Conservation (phyloP, 2,329 filamentous ascomycete species). For the Nemania bipapillata region DNA sequence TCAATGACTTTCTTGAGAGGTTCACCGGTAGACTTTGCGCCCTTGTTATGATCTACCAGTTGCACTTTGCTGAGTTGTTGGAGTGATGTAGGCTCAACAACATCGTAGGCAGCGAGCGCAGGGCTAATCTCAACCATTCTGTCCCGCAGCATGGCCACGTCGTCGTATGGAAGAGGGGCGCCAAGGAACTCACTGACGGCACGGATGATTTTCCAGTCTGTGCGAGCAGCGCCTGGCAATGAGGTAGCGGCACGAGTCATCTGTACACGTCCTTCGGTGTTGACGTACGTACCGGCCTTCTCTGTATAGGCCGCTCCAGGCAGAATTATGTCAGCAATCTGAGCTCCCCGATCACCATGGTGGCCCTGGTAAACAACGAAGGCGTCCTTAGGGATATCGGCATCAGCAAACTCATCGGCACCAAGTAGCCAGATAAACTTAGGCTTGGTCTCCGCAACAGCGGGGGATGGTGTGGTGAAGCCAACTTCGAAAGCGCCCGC, state of each 20-base stretch:
- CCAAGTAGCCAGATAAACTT: slow-evolving; percentile 98
- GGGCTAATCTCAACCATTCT: slow-evolving; percentile 96
- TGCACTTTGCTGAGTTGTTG: slow-evolving; percentile 87
- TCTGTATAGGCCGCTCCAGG: slow-evolving; percentile 96
- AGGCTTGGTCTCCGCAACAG: slow-evolving; percentile 83
- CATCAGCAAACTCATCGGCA: slow-evolving; percentile 86
- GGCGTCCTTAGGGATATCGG: slow-evolving; percentile 91
- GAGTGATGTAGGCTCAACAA: slow-evolving; percentile 83
- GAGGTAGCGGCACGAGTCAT: slow-evolving; percentile 90
- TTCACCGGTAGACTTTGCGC: slow-evolving; percentile 74
- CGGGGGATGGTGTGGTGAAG: slow-evolving; percentile 85
- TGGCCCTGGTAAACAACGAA: slow-evolving; percentile 99
- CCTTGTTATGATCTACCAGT: slow-evolving; percentile 96
- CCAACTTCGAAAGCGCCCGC: slow-evolving; percentile 95
- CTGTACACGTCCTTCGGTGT: slow-evolving; percentile 96
- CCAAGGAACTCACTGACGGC: slow-evolving; percentile 92
- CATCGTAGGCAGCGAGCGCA: slow-evolving; percentile 86
- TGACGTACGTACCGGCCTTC: slow-evolving; percentile 95
- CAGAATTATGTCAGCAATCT: slow-evolving; percentile 91
- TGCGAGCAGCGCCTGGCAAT: slow-evolving; percentile 86
- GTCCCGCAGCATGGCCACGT: slow-evolving; percentile 87
- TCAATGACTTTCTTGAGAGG: slow-evolving; percentile 87
- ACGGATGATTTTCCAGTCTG: slow-evolving; percentile 99
- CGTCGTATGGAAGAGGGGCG: slow-evolving; percentile 88
- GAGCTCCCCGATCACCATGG: slow-evolving; percentile 92